These are phyloP conservation scores for Fraxinus baroniana DNA, from an alignment of 305 asterid species.

Conservation along the genomic window DNA sequence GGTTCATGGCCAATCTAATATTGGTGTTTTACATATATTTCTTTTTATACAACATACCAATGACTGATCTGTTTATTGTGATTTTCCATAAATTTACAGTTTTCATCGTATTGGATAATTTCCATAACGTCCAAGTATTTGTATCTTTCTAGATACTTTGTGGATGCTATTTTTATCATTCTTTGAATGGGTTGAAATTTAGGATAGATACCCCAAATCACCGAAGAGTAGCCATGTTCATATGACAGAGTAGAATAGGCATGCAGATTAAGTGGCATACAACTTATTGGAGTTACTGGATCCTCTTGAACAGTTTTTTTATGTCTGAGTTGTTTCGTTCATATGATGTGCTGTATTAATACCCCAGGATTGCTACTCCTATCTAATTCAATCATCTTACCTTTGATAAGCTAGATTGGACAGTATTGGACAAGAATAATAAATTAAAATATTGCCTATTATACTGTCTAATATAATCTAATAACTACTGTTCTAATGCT, in stretches of 20 bases:
- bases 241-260: background rate
- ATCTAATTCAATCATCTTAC: background rate
- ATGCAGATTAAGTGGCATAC: background rate
- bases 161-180: background rate
- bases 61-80: background rate
- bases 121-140: background rate
- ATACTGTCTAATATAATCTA: background rate
- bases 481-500: background rate
- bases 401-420: background rate
- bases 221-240: background rate
- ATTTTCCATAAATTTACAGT: background rate
- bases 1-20: conserved; percentile 3
- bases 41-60: background rate
- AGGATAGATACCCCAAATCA: background rate
- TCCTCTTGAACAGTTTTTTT: background rate
- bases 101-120: background rate
- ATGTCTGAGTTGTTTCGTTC: background rate
- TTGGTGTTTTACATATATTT: background rate
- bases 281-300: background rate
- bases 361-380: background rate
- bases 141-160: background rate
- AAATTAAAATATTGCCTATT: background rate
- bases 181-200: background rate
- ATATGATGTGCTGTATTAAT: background rate
- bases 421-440: background rate